Percentiles rank a stretch among this genome's conserved stretches.
These are phyloP conservation scores for Corymbia citriodora DNA, from an alignment of 441 rosid species.

Conservation along the genomic window DNA sequence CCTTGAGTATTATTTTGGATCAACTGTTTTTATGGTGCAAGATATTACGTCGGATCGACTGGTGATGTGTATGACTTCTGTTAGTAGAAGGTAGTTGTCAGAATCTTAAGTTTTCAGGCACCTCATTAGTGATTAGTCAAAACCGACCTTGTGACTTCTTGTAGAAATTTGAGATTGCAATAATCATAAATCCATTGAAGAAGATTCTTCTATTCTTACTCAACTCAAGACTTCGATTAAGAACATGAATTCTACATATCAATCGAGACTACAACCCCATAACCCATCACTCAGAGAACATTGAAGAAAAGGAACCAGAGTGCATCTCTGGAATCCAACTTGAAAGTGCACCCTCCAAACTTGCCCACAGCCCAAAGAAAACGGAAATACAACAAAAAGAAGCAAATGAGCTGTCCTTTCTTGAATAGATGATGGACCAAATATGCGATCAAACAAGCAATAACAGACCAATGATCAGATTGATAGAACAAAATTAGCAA, in stretches of 20 bases:
- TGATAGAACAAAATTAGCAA: neutral
- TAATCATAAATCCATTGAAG: neutral
- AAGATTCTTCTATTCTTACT: neutral
- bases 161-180: neutral
- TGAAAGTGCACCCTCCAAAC: neutral
- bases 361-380: neutral
- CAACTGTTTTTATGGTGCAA: neutral
- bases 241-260: neutral
- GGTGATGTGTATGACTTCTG: neutral
- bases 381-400: neutral
- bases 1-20: neutral
- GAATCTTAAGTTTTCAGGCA: neutral
- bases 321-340: neutral
- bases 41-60: neutral
- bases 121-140: neutral
- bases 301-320: neutral
- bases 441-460: neutral
- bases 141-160: neutral
- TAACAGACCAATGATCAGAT: accelerated
- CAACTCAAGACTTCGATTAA: accelerated
- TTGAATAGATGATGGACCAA: neutral
- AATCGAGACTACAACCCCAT: neutral
- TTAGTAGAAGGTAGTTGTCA: neutral
- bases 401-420: neutral
- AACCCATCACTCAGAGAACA: neutral